Evolutionary conservation across 2,329 filamentous ascomycete species (phyloP).

Genomic region (Chrysoporthe austroafricana): DNA sequence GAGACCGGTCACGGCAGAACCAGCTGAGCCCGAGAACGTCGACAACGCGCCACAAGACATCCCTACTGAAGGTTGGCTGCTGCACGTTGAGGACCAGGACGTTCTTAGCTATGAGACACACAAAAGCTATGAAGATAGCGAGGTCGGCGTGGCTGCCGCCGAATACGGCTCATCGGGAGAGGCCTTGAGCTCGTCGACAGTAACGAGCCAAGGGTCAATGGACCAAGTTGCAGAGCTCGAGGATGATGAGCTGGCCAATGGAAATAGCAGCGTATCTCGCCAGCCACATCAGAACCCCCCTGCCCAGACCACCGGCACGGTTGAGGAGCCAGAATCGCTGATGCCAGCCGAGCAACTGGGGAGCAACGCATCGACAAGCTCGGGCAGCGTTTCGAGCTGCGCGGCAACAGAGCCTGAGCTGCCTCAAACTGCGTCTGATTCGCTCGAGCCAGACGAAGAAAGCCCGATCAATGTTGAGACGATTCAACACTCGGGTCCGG

Average conservation of each 20-base stretch:
- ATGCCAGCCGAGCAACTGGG: background rate
- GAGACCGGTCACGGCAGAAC: background rate
- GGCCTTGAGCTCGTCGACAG: background rate
- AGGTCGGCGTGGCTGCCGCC: background rate
- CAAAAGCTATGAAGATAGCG: background rate
- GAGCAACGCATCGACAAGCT: too few species aligned
- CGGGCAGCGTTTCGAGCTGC: background rate
- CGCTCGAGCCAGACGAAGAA: conserved; percentile 18
- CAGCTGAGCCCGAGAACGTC: background rate
- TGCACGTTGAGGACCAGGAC: conserved; percentile 2
- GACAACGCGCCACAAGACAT: background rate
- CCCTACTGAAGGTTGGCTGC: conserved; percentile 16
- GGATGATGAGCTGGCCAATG: background rate
- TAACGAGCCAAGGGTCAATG: background rate
- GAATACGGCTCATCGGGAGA: conserved; percentile 9
- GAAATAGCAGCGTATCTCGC: background rate
- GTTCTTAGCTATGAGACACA: background rate
- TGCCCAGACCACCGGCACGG: background rate
- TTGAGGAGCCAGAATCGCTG: background rate
- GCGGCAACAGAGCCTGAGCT: conserved; percentile 9
- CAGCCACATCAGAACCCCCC: background rate
- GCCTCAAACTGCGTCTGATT: conserved; percentile 17
- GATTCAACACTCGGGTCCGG: background rate
- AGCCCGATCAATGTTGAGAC: background rate
- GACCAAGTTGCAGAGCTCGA: background rate